Conservation (phyloP, 2,329 filamentous ascomycete species). For the Fusarium goolgardi region DNA sequence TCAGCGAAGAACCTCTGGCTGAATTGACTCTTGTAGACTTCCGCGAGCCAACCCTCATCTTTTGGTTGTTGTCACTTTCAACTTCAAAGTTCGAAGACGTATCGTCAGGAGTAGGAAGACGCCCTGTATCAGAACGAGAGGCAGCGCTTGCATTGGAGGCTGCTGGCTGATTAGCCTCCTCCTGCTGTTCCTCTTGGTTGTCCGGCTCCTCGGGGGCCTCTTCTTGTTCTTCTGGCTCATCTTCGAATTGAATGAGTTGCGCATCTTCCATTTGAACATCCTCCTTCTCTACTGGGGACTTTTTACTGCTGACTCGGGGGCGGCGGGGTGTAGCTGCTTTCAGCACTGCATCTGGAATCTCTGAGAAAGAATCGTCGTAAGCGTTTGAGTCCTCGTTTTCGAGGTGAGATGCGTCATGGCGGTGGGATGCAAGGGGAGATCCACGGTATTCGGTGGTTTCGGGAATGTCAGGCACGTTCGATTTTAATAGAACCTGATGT, state of each 20-base stretch:
- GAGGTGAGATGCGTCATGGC: slow-evolving; percentile 15
- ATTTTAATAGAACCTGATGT: slow-evolving; percentile 49
- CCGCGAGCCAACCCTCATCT: slow-evolving; percentile 32
- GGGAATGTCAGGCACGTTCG: slow-evolving; percentile 43
- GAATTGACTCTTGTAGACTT: slow-evolving; percentile 20
- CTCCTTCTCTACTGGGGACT: slow-evolving; percentile 14
- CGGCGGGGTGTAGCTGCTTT: slow-evolving; percentile 61
- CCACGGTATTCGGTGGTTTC: slow-evolving; percentile 22
- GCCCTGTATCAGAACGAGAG: slow-evolving; percentile 56
- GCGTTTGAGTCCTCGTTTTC: slow-evolving; percentile 50
- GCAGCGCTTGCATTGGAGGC: slow-evolving; percentile 49
- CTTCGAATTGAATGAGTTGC: slow-evolving; percentile 7
- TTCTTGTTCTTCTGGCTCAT: slow-evolving; percentile 22
- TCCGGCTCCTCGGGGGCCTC: slow-evolving; percentile 12
- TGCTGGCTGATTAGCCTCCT: slow-evolving; percentile 11
- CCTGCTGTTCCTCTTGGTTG: slow-evolving; percentile 22
- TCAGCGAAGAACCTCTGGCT: slow-evolving; percentile 11
- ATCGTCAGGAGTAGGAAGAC: slow-evolving; percentile 66
- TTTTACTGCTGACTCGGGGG: slow-evolving; percentile 11
- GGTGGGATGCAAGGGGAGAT: slow-evolving; percentile 16
- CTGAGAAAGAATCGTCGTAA: slow-evolving; percentile 69
- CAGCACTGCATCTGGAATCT: slow-evolving; percentile 64
- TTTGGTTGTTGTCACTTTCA: slow-evolving; percentile 38
- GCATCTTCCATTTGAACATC: slow-evolving; percentile 33
- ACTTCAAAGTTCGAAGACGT: slow-evolving; percentile 56